Evolutionary conservation across 2,329 filamentous ascomycete species (phyloP), one percentile per base, ranked within the genome.

Genomic region (Aspergillus quadricinctus): DNA sequence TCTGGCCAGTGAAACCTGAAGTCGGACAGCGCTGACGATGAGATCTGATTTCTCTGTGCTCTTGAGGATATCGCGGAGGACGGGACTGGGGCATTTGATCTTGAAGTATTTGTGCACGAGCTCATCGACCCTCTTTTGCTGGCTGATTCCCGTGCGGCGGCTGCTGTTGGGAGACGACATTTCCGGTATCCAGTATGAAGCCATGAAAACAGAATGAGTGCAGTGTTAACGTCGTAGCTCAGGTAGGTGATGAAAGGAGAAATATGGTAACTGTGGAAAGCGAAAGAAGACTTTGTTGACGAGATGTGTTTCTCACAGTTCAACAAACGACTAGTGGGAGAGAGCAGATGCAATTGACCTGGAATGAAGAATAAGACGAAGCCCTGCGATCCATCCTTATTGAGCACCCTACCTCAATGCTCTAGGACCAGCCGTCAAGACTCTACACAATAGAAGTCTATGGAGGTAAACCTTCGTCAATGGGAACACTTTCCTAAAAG

Each of bases 1-100:
- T 46, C 66, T 68, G 57, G 76, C 64, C 27, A 75, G 59, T 9
- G 62, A 59, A 17, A 74, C 54, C 55, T 76, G 72, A 46, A 70
- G 71, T 23, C 63, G 64, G 45, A 78, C 53, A 17, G 74, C 65
- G 29, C 69, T 61, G 41, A 66, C 63, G 51, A 78, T 69, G 2
- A 66, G 54, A 1, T 54, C 45, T 17, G 64, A 57, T 50, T 66
- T 55, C 6, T 65, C 59, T 3, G 66, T 55, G 25, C 64, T 58
- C n/a, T 61, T 60, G 41, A 70, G 57, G 10, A 76, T 66, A 19
- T 70, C 61, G n/a, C 60, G 55, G 19, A 77, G 53, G 5, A 63
- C 54, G 4, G 64, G 59, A 45, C 64, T 69, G 23, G 73, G 67
- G n/a, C 60, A 48, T 21, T 61, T 61, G 52, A 66, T 53, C 5